Evolutionary conservation across 768 basidiomycete species (phyloP), one percentile per base, ranked within the genome.

Genomic region (Leccinum imitatum): DNA sequence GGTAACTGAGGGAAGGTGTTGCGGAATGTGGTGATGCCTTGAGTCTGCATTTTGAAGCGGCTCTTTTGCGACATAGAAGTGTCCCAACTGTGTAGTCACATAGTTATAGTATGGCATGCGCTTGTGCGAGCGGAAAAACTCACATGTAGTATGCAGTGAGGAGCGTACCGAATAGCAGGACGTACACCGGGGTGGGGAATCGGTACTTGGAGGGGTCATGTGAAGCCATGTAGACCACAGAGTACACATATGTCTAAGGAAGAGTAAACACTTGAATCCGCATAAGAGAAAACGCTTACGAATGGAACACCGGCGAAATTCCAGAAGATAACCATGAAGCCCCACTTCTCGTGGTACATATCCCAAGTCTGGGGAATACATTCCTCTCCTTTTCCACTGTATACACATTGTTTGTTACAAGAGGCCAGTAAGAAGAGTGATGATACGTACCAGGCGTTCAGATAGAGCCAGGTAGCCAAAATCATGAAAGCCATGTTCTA

Each of bases 321-420:
- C 95, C 95, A 97, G 79, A 98, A 98, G 71, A 97, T 97, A 64
- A 98, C 89, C 85, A 98, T 89, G 81, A 95, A 98, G 31, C 95
- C 92, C 91, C 91, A 93, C 83, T 99, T 99, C 71, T 99, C 96
- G 67, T 96, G 93, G 79, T 88, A 97, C 93, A 99, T 99, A 69
- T 98, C 97, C 96, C 97, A 98, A 2, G 94, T 95, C 74, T 96
- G 93, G 6, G 93, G 93, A 62, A 95, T 94, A 68, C 91, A 94
- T 69, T 96, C 94, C 68, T 96, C 95, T 46, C 90, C 95, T 73
- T 97, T 97, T 61, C 84, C 91, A 69, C 90, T 91, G 58, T 35
- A 44, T 35, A 58, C 14, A 4, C 14, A 31, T n/a, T 44, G 60
- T 57, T 57, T 58, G 60, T 37, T 8, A 64, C 3, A 15, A 25